Percentiles rank a stretch among this genome's conserved stretches.
These are phyloP conservation scores for Striga hermonthica DNA, from an alignment of 305 asterid genomes.

Conservation along the genomic window DNA sequence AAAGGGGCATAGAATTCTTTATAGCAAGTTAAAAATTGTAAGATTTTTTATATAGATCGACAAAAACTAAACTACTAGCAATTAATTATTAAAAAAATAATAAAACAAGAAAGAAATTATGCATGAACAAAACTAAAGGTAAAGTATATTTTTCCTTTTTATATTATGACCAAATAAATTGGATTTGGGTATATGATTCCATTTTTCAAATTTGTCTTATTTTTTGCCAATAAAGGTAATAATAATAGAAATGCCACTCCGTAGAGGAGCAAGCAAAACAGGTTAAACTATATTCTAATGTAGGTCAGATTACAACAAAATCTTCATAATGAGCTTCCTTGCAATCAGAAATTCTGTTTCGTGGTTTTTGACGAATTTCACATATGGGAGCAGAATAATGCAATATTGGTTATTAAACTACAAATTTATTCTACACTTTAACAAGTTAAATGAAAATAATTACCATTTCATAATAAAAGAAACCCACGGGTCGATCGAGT, in stretches of 20 bases:
- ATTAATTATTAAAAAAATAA: too few species aligned
- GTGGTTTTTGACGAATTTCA: conserved; percentile 51
- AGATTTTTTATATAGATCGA: too few species aligned
- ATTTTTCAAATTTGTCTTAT: too few species aligned
- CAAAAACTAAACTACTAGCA: too few species aligned
- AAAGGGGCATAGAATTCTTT: conserved; percentile 1
- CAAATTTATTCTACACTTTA: background rate
- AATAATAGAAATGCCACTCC: background rate
- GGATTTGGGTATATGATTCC: too few species aligned
- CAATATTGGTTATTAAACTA: conserved; percentile 18
- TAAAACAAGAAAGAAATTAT: too few species aligned
- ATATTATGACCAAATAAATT: too few species aligned
- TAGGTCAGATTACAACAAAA: conserved; percentile 53
- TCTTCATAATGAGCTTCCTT: conserved; percentile 46
- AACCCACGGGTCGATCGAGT: conserved; percentile 56
- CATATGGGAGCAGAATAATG: conserved; percentile 36
- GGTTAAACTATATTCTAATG: conserved; percentile 25
- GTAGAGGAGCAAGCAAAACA: conserved; percentile 23
- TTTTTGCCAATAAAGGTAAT: too few species aligned
- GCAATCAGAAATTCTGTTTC: conserved; percentile 52
- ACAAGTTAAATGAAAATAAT: conserved; percentile 22
- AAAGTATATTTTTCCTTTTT: too few species aligned
- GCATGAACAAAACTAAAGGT: too few species aligned
- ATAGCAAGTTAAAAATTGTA: background rate
- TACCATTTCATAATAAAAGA: conserved; percentile 68